Evolutionary conservation across 768 basidiomycete genomes (phyloP).

Genomic region (Flagelloscypha sp.): DNA sequence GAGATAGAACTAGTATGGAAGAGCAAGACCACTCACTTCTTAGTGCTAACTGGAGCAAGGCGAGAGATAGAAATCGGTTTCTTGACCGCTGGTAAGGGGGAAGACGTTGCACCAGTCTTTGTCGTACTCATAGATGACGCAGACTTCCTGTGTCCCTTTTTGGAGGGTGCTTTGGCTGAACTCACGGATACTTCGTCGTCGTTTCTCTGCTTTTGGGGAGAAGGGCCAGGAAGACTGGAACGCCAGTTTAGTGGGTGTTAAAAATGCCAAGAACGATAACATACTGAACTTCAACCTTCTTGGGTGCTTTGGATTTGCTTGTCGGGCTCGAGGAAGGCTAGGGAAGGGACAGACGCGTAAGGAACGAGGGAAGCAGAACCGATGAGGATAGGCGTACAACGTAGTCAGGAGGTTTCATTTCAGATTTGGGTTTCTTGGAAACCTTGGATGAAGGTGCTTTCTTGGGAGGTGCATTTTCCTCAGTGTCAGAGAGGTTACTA

Average conservation of each 20-base stretch:
- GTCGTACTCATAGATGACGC: too few relatives aligned
- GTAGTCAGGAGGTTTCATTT: too few relatives aligned
- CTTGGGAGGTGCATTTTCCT: too few relatives aligned
- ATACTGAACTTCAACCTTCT: slow-evolving; percentile 26
- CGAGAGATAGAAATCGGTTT: slow-evolving; percentile 10
- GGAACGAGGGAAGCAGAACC: too few relatives aligned
- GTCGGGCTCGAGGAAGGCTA: too few relatives aligned
- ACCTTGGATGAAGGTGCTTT: too few relatives aligned
- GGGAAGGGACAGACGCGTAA: too few relatives aligned
- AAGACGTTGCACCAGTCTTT: slow-evolving; percentile 9
- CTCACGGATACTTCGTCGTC: slow-evolving; percentile 8
- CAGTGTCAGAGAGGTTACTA: too few relatives aligned
- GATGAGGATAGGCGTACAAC: too few relatives aligned
- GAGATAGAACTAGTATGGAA: neutral
- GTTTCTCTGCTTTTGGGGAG: slow-evolving; percentile 14
- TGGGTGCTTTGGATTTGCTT: slow-evolving; percentile 17
- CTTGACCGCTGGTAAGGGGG: slow-evolving; percentile 13
- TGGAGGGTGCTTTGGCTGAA: slow-evolving; percentile 9
- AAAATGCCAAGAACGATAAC: slow-evolving; percentile 10
- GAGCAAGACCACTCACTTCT: neutral
- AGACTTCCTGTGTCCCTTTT: slow-evolving; percentile 8
- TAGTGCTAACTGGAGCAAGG: slow-evolving; percentile 9
- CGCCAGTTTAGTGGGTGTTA: slow-evolving; percentile 1
- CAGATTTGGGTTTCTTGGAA: too few relatives aligned
- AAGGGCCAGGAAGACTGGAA: slow-evolving; percentile 18